Percentiles rank a stretch among this genome's conserved stretches.
Evolutionary conservation across 306 rosid genomes (phyloP).

Genomic region (Begonia peltatifolia): DNA sequence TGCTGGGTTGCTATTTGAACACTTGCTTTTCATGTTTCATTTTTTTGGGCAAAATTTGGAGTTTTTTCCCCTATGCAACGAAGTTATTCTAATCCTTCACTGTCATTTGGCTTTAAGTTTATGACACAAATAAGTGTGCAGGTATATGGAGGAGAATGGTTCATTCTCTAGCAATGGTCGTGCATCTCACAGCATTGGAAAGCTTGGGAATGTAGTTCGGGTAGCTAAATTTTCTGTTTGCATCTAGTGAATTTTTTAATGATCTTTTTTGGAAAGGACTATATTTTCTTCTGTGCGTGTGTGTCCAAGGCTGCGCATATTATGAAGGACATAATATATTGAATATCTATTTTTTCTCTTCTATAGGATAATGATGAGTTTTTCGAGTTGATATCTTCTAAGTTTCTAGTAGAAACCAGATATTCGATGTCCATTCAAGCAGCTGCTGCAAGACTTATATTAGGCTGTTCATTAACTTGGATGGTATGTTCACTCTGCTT

Average conservation of each 20-base stretch:
- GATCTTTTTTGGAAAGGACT: no score
- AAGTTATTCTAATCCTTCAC: not conserved
- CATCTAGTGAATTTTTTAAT: no score
- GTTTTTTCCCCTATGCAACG: not conserved
- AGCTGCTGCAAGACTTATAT: constrained; percentile 64
- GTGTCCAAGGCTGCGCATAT: not conserved
- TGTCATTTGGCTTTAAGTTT: constrained; percentile 1
- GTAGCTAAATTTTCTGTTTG: constrained; percentile 14
- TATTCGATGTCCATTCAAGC: constrained; percentile 57
- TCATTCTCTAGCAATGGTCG: constrained; percentile 66
- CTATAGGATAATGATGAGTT: constrained; percentile 85
- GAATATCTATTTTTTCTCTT: constrained; percentile 3
- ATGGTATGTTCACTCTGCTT: constrained; percentile 30
- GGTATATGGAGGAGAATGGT: constrained; percentile 79
- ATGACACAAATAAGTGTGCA: constrained; percentile 20
- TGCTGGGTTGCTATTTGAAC: no score
- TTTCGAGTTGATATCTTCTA: constrained; percentile 79
- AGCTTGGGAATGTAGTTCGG: constrained; percentile 69
- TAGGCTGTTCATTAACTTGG: constrained; percentile 78
- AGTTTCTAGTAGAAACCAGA: constrained; percentile 56
- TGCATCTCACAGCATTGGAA: constrained; percentile 66
- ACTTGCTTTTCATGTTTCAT: no score
- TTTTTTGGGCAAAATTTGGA: not conserved
- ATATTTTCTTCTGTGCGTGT: no score
- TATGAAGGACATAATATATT: not conserved